These are phyloP conservation scores for Platismatia glauca DNA, from an alignment of 495 filamentous ascomycete species.

Conservation along the genomic window DNA sequence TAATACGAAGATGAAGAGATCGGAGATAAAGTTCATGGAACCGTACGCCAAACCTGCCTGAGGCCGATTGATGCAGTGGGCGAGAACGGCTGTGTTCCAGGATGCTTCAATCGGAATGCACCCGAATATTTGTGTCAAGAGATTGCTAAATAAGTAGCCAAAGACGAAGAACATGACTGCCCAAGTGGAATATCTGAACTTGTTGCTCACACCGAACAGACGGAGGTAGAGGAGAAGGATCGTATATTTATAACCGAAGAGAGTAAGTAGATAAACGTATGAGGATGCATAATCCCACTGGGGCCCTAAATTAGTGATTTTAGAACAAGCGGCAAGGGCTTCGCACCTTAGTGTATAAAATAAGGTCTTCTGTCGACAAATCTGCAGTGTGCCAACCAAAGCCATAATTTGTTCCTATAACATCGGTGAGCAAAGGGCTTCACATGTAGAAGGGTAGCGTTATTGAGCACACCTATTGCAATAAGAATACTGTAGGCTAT, in stretches of 20 bases:
- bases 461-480: too few relatives aligned
- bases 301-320: neutral
- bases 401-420: too few relatives aligned
- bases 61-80: conserved; percentile 33
- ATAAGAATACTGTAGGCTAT: too few relatives aligned
- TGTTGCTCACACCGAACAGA: conserved; percentile 30
- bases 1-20: conserved; percentile 32
- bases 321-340: too few relatives aligned
- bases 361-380: neutral
- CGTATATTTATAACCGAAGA: conserved; percentile 35
- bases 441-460: too few relatives aligned
- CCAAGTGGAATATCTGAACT: conserved; percentile 33
- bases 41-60: conserved; percentile 30
- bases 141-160: conserved; percentile 35
- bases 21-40: conserved; percentile 32
- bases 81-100: conserved; percentile 11
- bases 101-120: conserved; percentile 33
- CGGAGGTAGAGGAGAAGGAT: conserved; percentile 35
- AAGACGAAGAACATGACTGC: conserved; percentile 34
- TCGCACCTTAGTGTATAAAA: neutral
- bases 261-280: conserved; percentile 30
- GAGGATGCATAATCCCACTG: conserved; percentile 33
- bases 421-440: too few relatives aligned
- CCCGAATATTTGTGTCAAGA: conserved; percentile 33
- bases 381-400: conserved; percentile 8